Evolutionary conservation across 129 eudicot species (phyloP).

Genomic region (Helianthus annuus): HanXRQr2.0-SUNRISE NC_035436.2:38712415-38712914

Average conservation of each 20-base stretch:
- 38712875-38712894: conserved; percentile 55
- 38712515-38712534: conserved; percentile 73
- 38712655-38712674: conserved; percentile 20
- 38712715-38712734: conserved; percentile 38
- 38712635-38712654: conserved; percentile 2
- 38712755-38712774: conserved; percentile 53
- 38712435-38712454: conserved; percentile 30
- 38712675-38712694: conserved; percentile 35
- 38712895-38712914: conserved; percentile 24
- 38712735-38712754: conserved; percentile 34
- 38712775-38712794: conserved; percentile 78
- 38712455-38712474: conserved; percentile 66
- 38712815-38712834: conserved; percentile 28
- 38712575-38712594: conserved; percentile 73
- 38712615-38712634: conserved; percentile 2
- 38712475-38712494: conserved; percentile 81
- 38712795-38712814: conserved; percentile 47
- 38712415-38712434: background rate
- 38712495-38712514: conserved; percentile 79
- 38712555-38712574: conserved; percentile 88
- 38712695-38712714: conserved; percentile 25
- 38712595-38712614: conserved; percentile 78
- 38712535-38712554: conserved; percentile 77
- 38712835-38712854: conserved; percentile 40
- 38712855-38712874: conserved; percentile 22